Percentiles rank a stretch among this genome's conserved stretches.
Conservation (phyloP, 179 eudicot species). For the Amaranthus tricolor region DNA sequence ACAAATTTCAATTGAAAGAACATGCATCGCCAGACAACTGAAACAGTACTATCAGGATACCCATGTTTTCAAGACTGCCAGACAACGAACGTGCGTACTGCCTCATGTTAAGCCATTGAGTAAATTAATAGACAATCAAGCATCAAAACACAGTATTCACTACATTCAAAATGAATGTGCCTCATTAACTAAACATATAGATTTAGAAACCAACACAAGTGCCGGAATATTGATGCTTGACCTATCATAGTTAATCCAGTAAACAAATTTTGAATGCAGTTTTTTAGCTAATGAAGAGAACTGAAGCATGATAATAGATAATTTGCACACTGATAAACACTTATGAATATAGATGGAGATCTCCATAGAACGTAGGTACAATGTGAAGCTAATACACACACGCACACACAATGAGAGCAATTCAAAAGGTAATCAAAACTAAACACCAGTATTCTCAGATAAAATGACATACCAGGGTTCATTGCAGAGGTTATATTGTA, state of each 20-base stretch:
- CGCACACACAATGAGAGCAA: neutral
- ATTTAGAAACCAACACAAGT: neutral
- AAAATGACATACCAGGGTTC: constrained; percentile 80
- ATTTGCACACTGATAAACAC: neutral
- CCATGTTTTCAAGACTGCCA: neutral
- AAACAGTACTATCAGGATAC: neutral
- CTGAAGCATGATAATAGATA: neutral
- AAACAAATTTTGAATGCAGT: neutral
- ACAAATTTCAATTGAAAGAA: neutral
- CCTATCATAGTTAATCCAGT: too few relatives aligned
- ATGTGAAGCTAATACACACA: neutral
- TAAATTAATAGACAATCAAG: neutral
- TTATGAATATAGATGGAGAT: neutral
- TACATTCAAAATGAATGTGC: neutral
- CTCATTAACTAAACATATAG: neutral
- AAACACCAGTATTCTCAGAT: neutral
- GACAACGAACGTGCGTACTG: neutral
- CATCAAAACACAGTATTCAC: neutral
- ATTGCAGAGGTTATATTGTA: constrained; percentile 93
- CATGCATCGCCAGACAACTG: neutral
- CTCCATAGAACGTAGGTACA: neutral
- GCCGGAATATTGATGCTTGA: neutral
- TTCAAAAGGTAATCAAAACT: neutral
- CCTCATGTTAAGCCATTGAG: neutral
- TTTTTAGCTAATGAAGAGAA: neutral